Evolutionary conservation across 495 filamentous ascomycete species (phyloP).

Genomic region (Tuber brumale): DNA sequence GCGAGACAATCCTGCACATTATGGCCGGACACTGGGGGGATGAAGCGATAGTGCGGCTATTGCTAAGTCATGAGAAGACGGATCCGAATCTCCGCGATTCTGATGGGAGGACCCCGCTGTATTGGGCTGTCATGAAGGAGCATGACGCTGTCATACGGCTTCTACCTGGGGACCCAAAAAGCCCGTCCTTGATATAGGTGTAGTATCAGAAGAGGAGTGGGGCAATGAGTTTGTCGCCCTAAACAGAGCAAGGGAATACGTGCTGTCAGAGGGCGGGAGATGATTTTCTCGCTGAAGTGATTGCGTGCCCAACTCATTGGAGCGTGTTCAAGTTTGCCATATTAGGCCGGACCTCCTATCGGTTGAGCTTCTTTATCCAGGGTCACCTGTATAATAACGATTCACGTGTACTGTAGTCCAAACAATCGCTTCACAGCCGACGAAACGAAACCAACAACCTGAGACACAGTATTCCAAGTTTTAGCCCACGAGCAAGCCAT

Average conservation of each 20-base stretch:
- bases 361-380: not conserved
- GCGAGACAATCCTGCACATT: not conserved
- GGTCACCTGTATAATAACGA: not conserved
- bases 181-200: not conserved
- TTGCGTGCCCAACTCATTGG: not conserved
- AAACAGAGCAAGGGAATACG: not conserved
- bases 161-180: not conserved
- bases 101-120: not conserved
- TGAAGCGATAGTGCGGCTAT: not conserved
- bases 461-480: not conserved
- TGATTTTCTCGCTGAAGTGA: not conserved
- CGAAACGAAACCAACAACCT: not conserved
- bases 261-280: not conserved
- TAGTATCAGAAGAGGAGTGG: not conserved
- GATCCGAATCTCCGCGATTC: not conserved
- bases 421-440: not conserved
- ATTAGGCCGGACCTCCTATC: not conserved
- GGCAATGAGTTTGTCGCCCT: not conserved
- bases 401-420: not conserved
- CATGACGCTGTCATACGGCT: not conserved
- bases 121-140: constrained; percentile 2
- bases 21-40: not conserved
- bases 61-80: not conserved
- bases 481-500: not conserved
- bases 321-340: not conserved